These are phyloP conservation scores for Exophiala alcalophila DNA, from an alignment of 2,329 filamentous ascomycete species.

Conservation along the genomic window DNA sequence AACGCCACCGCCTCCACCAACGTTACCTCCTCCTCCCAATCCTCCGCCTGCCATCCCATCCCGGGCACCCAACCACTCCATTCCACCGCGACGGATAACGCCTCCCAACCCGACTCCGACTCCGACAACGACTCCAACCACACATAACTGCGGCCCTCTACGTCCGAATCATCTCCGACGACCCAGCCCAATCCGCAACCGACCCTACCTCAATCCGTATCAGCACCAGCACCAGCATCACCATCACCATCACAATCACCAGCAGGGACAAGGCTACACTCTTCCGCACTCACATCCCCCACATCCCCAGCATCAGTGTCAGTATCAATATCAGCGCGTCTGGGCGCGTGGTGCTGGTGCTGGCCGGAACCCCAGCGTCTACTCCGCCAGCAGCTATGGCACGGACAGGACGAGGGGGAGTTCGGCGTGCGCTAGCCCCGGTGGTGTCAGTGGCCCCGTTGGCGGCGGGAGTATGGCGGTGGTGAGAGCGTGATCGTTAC, in stretches of 20 bases:
- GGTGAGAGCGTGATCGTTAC: too few relatives aligned
- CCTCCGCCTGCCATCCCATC: constrained; percentile 7
- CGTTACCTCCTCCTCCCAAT: neutral
- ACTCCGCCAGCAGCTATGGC: constrained; percentile 19
- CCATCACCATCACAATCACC: neutral
- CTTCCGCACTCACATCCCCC: neutral
- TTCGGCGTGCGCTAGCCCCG: too few relatives aligned
- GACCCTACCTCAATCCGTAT: neutral
- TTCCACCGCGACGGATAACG: neutral
- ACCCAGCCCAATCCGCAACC: constrained; percentile 9
- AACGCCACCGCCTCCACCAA: constrained; percentile 3
- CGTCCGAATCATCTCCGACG: constrained; percentile 5
- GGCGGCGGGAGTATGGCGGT: too few relatives aligned
- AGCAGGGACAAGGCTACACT: neutral
- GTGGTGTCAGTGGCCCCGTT: too few relatives aligned
- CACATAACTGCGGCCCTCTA: neutral
- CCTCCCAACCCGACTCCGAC: neutral
- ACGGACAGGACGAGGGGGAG: constrained; percentile 2
- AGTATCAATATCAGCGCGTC: constrained; percentile 7
- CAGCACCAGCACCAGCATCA: constrained; percentile 5
- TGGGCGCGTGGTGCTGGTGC: neutral
- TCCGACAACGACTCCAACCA: neutral
- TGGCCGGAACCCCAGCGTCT: constrained; percentile 8
- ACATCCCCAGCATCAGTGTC: neutral
- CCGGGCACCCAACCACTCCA: constrained; percentile 17